Conservation (phyloP, 306 rosid genomes). For the Ormosia emarginata region DNA sequence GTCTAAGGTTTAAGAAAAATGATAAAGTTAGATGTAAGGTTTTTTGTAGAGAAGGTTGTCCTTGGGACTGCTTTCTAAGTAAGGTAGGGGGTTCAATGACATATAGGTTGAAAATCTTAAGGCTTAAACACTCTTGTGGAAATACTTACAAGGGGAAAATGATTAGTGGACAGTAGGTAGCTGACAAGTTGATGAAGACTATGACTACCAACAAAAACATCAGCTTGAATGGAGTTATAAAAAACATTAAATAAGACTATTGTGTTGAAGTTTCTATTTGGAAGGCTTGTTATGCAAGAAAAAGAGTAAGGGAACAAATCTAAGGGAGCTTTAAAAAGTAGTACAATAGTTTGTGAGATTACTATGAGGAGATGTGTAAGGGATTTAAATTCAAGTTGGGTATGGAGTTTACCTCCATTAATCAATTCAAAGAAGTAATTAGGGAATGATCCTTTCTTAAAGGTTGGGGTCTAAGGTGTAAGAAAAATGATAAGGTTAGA, state of each 20-base stretch:
- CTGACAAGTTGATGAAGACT: background rate
- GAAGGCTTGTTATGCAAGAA: background rate
- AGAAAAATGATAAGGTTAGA: background rate
- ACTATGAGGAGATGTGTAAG: too few relatives aligned
- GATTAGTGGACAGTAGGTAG: too few relatives aligned
- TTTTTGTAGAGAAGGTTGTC: background rate
- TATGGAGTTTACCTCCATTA: background rate
- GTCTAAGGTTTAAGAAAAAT: background rate
- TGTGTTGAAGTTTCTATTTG: background rate
- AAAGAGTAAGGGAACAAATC: background rate
- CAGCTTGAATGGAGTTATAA: background rate
- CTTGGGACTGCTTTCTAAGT: background rate
- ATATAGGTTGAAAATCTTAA: too few relatives aligned
- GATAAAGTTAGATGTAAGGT: background rate
- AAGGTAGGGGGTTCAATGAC: too few relatives aligned
- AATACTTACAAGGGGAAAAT: too few relatives aligned
- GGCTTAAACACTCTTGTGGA: too few relatives aligned
- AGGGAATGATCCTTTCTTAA: background rate
- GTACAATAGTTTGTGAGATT: background rate
- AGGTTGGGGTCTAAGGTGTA: background rate
- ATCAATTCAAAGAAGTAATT: background rate
- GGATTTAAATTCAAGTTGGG: background rate
- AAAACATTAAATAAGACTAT: too few relatives aligned
- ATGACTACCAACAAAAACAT: background rate
- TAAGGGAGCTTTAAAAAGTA: background rate